A percentile compares a stretch with the other conserved stretches of the same genome.
Evolutionary conservation across 768 basidiomycete species (phyloP).

Genomic region (Nevesoporus exiguus): DNA sequence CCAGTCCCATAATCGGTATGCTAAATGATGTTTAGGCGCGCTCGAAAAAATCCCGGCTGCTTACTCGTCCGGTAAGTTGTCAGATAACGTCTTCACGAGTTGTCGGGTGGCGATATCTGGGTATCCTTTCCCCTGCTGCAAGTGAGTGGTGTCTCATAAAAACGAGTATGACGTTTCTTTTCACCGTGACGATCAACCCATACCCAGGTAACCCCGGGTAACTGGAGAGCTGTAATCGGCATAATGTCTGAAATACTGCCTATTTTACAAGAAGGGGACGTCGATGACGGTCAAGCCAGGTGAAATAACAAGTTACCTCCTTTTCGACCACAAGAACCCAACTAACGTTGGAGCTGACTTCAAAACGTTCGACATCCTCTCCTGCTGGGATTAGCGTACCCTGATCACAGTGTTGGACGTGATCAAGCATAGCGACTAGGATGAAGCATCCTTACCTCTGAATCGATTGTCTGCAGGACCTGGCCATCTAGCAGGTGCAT

Average conservation of each 20-base stretch:
- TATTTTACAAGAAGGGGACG: slow-evolving; percentile 30
- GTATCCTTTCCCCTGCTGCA: slow-evolving; percentile 87
- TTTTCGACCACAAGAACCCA: slow-evolving; percentile 95
- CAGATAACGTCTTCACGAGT: slow-evolving; percentile 69
- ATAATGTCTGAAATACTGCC: slow-evolving; percentile 94
- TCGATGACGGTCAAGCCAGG: neutral
- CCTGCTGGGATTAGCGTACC: slow-evolving; percentile 72
- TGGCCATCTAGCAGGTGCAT: slow-evolving; percentile 60
- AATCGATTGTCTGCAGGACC: slow-evolving; percentile 45
- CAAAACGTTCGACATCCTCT: slow-evolving; percentile 65
- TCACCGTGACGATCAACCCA: slow-evolving; percentile 78
- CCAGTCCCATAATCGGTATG: slow-evolving; percentile 70
- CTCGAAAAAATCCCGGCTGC: slow-evolving; percentile 1
- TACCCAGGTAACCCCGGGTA: slow-evolving; percentile 50
- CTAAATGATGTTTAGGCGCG: slow-evolving; percentile 37
- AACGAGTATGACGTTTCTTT: neutral
- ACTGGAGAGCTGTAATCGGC: slow-evolving; percentile 50
- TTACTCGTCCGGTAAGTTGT: slow-evolving; percentile 60
- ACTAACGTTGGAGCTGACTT: slow-evolving; percentile 47
- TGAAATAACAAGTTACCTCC: slow-evolving; percentile 52
- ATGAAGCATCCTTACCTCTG: slow-evolving; percentile 44
- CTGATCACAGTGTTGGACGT: slow-evolving; percentile 35
- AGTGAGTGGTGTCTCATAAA: slow-evolving; percentile 4
- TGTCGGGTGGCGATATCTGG: slow-evolving; percentile 91
- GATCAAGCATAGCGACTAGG: neutral